These are phyloP conservation scores for Galerina sulciceps DNA, from an alignment of 768 basidiomycete genomes.

Conservation along the genomic window DNA sequence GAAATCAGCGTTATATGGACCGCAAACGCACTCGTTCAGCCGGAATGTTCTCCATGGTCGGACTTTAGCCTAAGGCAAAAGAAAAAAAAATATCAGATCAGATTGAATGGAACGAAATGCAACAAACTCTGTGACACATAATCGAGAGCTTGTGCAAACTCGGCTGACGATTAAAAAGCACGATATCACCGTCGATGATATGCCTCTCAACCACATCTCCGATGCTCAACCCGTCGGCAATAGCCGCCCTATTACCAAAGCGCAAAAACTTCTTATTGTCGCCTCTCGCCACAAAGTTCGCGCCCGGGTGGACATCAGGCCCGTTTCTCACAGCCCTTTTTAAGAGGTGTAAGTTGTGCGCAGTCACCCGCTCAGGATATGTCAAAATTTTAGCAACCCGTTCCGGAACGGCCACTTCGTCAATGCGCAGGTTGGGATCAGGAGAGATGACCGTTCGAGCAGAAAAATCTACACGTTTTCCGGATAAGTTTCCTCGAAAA, in stretches of 20 bases:
- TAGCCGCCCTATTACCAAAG: constrained; percentile 79
- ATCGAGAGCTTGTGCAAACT: constrained; percentile 99
- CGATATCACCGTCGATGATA: constrained; percentile 93
- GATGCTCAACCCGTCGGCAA: constrained; percentile 81
- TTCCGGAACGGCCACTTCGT: constrained; percentile 97
- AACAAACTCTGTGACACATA: constrained; percentile 91
- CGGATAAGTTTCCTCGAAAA: constrained; percentile 96
- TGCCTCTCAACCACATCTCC: constrained; percentile 97
- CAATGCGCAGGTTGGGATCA: constrained; percentile 97
- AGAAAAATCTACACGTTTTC: constrained; percentile 99
- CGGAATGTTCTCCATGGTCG: constrained; percentile 98
- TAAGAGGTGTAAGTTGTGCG: constrained; percentile 83
- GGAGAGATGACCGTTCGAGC: constrained; percentile 98
- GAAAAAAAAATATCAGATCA: neutral
- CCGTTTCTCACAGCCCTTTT: constrained; percentile 85
- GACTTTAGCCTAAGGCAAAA: constrained; percentile 68
- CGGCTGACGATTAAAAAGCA: constrained; percentile 98
- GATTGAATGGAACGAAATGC: neutral
- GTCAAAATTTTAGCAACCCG: constrained; percentile 94
- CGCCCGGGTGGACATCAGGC: constrained; percentile 89
- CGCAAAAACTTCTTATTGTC: constrained; percentile 89
- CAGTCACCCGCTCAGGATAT: constrained; percentile 94
- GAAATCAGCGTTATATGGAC: constrained; percentile 98
- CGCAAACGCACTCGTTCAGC: constrained; percentile 98
- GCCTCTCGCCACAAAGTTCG: constrained; percentile 88